A percentile compares a stretch with the other conserved stretches of the same genome.
phyloP scores from a whole-genome alignment of 2,329 filamentous ascomycete species.

The Hypocrella siamensis region DNA sequence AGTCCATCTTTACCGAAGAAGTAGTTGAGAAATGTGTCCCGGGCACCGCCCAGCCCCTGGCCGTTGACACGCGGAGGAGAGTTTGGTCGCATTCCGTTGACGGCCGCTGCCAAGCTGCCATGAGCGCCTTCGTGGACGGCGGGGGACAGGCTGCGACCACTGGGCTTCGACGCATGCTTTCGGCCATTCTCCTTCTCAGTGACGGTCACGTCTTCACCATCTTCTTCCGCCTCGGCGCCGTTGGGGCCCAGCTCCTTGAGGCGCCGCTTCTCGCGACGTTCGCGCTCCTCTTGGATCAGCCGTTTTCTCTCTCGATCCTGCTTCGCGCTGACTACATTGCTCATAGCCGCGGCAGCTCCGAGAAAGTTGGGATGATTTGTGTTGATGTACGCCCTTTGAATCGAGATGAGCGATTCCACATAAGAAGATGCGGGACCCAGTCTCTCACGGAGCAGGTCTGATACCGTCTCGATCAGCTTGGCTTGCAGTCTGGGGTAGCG shows the following conservation, averaged over 20 bases:
- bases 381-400: slow-evolving; percentile 97
- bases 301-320: slow-evolving; percentile 84
- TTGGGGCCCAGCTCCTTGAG: slow-evolving; percentile 76
- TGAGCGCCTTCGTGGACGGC: slow-evolving; percentile 54
- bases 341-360: slow-evolving; percentile 93
- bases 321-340: slow-evolving; percentile 84
- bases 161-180: slow-evolving; percentile 20
- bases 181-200: slow-evolving; percentile 34
- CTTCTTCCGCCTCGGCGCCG: slow-evolving; percentile 55
- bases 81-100: slow-evolving; percentile 40
- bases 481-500: slow-evolving; percentile 86
- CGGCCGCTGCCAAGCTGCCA: slow-evolving; percentile 42
- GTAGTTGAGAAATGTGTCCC: slow-evolving; percentile 93
- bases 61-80: slow-evolving; percentile 40
- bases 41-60: slow-evolving; percentile 44
- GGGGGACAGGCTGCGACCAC: slow-evolving; percentile 70
- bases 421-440: slow-evolving; percentile 80
- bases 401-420: slow-evolving; percentile 91
- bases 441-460: slow-evolving; percentile 82
- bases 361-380: slow-evolving; percentile 99
- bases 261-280: slow-evolving; percentile 68
- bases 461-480: slow-evolving; percentile 96
- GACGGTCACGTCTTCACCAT: slow-evolving; percentile 37
- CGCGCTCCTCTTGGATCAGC: slow-evolving; percentile 66
- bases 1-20: slow-evolving; percentile 94